Base-by-base conservation (phyloP, 257 asterid species). In the Nicotiana undulata region DNA sequence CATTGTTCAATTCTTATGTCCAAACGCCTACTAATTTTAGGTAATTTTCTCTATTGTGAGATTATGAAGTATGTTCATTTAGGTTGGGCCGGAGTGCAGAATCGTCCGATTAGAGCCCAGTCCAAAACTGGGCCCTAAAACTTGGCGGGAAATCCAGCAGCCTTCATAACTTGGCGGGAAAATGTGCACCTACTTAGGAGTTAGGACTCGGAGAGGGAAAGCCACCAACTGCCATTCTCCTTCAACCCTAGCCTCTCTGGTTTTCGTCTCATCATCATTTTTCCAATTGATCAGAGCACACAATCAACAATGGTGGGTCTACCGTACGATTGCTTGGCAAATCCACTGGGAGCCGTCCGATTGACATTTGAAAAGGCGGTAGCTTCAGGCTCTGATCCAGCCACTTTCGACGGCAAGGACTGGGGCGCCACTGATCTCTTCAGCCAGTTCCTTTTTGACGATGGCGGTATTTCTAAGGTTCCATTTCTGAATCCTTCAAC, bases 271-370 rank as follows among this genome's bases (percentile, higher is more conserved):
- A 49, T 49, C 2, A 49, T 46, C 9, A 46, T 10, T 68, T 37
- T 17, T 16, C 75, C 9, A 49, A 49, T 49, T 13, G 5, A 49
- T 49, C 24, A n/a, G 2, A 55, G 29, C 34, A 66, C 18, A 18
- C 76, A 22, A 70, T 44, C 60, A 66, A 85, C 51, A 31, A 93
- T 95, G 99, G 98, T 92, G 61, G 98, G 97, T 1, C 70, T 90
- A 58, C 96, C 90, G 80, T 92, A 90, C 82, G 99, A 95, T 85
- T 93, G 91, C 89, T 85, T 95, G 11, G 88, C 91, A 2, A 93
- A 95, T 83, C 98, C 99, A 13, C 92, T 92, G n/a, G 97, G 99
- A 85, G 98, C 96, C 80, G 95, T 95, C 64, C 93, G 97, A 68
- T 86, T 84, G 83, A 89, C 97, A 63, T 93, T 95, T 82, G 95